phyloP scores from a whole-genome alignment of 2,329 filamentous ascomycete species.

The Sporothrix phasma region DNA sequence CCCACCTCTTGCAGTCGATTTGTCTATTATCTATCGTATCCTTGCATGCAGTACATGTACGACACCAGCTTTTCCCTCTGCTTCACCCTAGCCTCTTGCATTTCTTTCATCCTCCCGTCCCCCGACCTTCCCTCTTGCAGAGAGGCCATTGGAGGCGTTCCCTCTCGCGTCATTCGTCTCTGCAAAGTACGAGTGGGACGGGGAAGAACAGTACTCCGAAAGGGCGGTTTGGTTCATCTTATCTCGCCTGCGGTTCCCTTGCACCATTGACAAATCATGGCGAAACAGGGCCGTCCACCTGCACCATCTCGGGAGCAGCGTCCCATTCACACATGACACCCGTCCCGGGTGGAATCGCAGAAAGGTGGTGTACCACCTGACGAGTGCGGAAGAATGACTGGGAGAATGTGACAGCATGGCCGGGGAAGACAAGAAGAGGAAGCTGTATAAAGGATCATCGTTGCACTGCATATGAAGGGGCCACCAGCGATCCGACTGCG shows the following conservation, averaged over 20 bases:
- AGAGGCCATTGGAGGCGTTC: not conserved
- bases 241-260: not conserved
- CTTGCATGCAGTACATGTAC: slow-evolving; percentile 8
- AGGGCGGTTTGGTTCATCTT: not conserved
- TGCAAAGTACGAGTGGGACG: not conserved
- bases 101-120: not conserved
- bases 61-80: slow-evolving; percentile 2
- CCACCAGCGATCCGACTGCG: not conserved
- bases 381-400: not conserved
- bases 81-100: not conserved
- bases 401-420: not conserved
- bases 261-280: not conserved
- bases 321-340: not conserved
- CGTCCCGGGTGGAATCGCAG: not conserved
- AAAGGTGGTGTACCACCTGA: not conserved
- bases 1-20: not conserved
- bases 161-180: no score
- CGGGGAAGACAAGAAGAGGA: not conserved
- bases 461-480: not conserved
- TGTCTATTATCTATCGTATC: not conserved
- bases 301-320: no score
- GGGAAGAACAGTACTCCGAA: no score
- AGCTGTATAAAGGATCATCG: not conserved
- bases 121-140: not conserved
- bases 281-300: no score